Evolutionary conservation across 805 yeast species (phyloP).

Genomic region (Starmerella bacillaris): DNA sequence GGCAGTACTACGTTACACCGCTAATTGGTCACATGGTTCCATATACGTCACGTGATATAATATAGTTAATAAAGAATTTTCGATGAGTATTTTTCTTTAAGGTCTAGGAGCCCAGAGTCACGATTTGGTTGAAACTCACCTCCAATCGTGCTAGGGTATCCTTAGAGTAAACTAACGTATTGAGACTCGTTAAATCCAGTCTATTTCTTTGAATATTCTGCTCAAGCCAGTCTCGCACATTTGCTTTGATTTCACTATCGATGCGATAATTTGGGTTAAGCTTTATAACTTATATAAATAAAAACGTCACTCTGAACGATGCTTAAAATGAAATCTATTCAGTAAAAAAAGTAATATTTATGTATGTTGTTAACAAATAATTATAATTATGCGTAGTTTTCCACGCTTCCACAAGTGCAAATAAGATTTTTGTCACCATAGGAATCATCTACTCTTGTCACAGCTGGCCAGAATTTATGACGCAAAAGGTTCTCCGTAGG

Average conservation of each 20-base stretch:
- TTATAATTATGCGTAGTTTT: conserved; percentile 12
- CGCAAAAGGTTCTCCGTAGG: conserved; percentile 60
- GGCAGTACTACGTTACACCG: no score
- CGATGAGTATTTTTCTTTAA: conserved; percentile 7
- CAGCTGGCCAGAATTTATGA: conserved; percentile 89
- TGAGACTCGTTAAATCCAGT: conserved; percentile 15
- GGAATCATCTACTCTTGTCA: conserved; percentile 80
- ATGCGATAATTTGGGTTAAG: no score
- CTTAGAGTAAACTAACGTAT: conserved; percentile 15
- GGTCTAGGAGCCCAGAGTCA: conserved; percentile 23
- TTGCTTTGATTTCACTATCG: background rate
- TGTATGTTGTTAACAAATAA: background rate
- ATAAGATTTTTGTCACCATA: conserved; percentile 83
- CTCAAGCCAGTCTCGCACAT: conserved; percentile 15
- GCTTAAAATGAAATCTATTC: background rate
- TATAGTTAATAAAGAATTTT: background rate
- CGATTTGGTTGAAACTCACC: conserved; percentile 17
- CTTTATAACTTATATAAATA: background rate
- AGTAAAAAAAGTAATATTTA: background rate
- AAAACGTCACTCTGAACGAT: no score
- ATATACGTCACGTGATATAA: background rate
- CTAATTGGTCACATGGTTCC: no score
- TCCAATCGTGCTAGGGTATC: conserved; percentile 21
- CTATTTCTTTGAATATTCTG: conserved; percentile 10
- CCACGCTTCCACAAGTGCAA: conserved; percentile 56